Evolutionary conservation across 2,329 filamentous ascomycete species (phyloP).

Genomic region (Pseudocercospora fijiensis): DNA sequence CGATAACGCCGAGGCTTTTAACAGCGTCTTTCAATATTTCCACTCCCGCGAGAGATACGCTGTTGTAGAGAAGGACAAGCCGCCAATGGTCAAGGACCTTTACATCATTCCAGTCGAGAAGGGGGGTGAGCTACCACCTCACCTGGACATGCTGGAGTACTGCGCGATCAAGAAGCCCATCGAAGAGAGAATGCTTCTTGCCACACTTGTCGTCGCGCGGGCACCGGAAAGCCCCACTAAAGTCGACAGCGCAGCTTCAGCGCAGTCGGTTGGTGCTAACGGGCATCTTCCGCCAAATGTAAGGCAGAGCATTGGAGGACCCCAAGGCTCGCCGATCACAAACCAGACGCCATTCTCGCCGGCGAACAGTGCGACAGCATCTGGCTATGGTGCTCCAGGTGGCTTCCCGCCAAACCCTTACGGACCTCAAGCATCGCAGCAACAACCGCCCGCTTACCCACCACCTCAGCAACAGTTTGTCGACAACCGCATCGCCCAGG

Average conservation of each 20-base stretch:
- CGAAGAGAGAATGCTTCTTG: conserved; percentile 73
- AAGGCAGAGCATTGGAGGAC: conserved; percentile 28
- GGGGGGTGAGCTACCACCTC: conserved; percentile 71
- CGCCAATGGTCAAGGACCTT: conserved; percentile 73
- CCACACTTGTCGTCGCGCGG: conserved; percentile 80
- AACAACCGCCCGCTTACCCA: conserved; percentile 38
- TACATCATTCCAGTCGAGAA: conserved; percentile 85
- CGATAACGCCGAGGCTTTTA: conserved; percentile 64
- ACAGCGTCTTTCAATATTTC: conserved; percentile 85
- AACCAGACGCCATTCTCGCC: conserved; percentile 43
- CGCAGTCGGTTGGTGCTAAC: conserved; percentile 22
- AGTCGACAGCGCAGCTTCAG: conserved; percentile 38
- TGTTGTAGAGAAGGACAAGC: conserved; percentile 67
- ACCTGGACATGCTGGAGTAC: conserved; percentile 83
- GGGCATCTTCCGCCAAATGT: conserved; percentile 26
- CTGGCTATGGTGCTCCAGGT: conserved; percentile 26
- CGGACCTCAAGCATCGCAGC: conserved; percentile 36
- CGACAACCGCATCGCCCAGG: conserved; percentile 29
- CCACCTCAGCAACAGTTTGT: conserved; percentile 30
- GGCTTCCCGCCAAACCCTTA: conserved; percentile 43
- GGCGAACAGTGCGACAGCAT: conserved; percentile 33
- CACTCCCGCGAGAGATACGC: conserved; percentile 77
- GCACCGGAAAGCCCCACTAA: conserved; percentile 41
- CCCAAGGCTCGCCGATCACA: conserved; percentile 40
- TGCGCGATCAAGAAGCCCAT: conserved; percentile 72